Conservation (phyloP, 257 asterid species). For the Plantago ovata region DNA sequence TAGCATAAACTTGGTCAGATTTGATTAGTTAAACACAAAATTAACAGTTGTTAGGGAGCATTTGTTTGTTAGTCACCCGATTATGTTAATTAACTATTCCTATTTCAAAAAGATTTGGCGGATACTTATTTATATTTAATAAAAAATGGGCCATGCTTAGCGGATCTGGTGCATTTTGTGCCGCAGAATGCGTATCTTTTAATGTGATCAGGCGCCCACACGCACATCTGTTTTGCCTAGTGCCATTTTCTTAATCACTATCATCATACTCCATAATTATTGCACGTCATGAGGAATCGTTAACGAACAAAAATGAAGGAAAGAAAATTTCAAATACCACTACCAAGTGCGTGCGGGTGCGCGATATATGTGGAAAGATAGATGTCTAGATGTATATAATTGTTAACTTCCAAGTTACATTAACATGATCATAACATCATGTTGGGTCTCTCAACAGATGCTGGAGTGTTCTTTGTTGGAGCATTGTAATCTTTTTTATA, state of each 20-base stretch:
- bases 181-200: constrained; percentile 12
- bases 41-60: neutral
- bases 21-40: neutral
- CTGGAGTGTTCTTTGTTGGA: too few species aligned
- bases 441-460: too few species aligned
- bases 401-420: too few species aligned
- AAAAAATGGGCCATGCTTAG: neutral
- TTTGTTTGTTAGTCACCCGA: neutral
- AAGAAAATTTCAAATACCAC: too few species aligned
- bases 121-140: constrained; percentile 2
- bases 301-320: too few species aligned
- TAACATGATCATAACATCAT: too few species aligned
- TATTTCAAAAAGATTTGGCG: neutral
- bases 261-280: too few species aligned
- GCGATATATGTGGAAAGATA: too few species aligned
- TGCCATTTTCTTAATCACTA: neutral
- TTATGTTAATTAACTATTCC: neutral
- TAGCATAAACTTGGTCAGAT: neutral
- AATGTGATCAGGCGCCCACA: constrained; percentile 3
- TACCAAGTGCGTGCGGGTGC: too few species aligned
- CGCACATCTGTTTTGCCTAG: neutral
- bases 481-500: too few species aligned
- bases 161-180: constrained; percentile 9
- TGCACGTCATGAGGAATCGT: too few species aligned
- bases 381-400: too few species aligned